Base-by-base conservation (phyloP, 345 rosid species). In the Acer negundo region DNA sequence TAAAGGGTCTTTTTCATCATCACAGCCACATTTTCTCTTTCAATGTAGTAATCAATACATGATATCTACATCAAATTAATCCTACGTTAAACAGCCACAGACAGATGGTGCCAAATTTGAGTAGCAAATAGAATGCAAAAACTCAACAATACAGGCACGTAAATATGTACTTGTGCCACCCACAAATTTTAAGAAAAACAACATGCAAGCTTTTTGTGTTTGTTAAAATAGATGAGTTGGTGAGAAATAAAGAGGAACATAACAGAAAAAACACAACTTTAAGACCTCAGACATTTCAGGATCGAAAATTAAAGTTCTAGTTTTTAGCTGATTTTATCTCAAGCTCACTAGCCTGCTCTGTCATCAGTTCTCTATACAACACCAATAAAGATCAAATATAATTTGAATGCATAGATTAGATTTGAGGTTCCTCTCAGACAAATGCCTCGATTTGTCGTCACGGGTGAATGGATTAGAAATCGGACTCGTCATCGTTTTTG, bases 401-500 rank as follows among this genome's bases (percentile, higher is more conserved):
- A 10, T 46, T 1, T 46, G 13, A 13, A 13, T 24, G 15, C 3
- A 44, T 28, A 11, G 7, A 24, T 13, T 15, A 58, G 64, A 35
- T n/a, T 24, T 24, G 17, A 51, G 75, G 77, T 75, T 86, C 63
- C 84, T 86, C 91, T 88, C 90, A 86, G 90, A 86, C 88, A 89
- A 89, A 89, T 89, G 90, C 91, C 89, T 88, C 88, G 89, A 78
- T 58, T 84, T 78, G 84, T 86, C 91, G 78, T 88, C 88, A 88
- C 75, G 77, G 82, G 79, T 77, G 85, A 82, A 84, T 82, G 85
- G 86, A 83, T 72, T 66, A 17, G 61, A 61, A 23, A 76, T 88
- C 91, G 79, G 89, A 86, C 91, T 83, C 86, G 85, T 88, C 88
- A 88, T 86, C 91, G 17, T 22, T 62, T 69, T 77, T 78, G 38